phyloP scores from a whole-genome alignment of 1,139 yeast species.

The Hyphopichia wangnamkhiaoensis region DNA sequence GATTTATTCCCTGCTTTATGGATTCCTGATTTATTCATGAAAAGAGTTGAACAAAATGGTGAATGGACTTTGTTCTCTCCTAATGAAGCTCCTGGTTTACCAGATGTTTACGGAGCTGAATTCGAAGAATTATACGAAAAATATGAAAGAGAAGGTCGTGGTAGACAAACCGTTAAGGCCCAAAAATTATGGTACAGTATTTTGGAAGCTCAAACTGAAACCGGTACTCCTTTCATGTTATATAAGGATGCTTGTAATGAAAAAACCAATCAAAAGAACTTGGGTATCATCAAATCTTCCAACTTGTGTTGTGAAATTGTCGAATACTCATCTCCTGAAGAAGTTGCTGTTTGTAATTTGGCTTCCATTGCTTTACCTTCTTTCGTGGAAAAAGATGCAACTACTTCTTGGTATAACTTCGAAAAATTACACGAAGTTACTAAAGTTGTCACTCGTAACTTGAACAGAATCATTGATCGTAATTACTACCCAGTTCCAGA shows the following conservation, averaged over 20 bases:
- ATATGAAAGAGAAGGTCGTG: conserved; percentile 74
- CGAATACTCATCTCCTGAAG: conserved; percentile 84
- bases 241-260: conserved; percentile 86
- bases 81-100: conserved; percentile 81
- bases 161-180: conserved; percentile 72
- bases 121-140: conserved; percentile 68
- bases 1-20: conserved; percentile 90
- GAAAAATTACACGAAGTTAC: conserved; percentile 55
- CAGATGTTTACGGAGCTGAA: conserved; percentile 80
- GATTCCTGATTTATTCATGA: conserved; percentile 90
- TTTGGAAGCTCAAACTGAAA: conserved; percentile 86
- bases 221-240: conserved; percentile 90
- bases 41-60: conserved; percentile 75
- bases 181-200: conserved; percentile 88
- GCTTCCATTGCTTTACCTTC: conserved; percentile 86
- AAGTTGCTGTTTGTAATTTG: conserved; percentile 88
- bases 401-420: conserved; percentile 49
- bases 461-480: conserved; percentile 58
- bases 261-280: conserved; percentile 82
- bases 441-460: conserved; percentile 55
- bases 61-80: conserved; percentile 90
- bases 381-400: conserved; percentile 49
- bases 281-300: conserved; percentile 85
- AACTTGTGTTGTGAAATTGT: conserved; percentile 90
- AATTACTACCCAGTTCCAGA: conserved; percentile 57